Conservation (phyloP, 805 yeast species). For the Priceomyces carsonii region DNA sequence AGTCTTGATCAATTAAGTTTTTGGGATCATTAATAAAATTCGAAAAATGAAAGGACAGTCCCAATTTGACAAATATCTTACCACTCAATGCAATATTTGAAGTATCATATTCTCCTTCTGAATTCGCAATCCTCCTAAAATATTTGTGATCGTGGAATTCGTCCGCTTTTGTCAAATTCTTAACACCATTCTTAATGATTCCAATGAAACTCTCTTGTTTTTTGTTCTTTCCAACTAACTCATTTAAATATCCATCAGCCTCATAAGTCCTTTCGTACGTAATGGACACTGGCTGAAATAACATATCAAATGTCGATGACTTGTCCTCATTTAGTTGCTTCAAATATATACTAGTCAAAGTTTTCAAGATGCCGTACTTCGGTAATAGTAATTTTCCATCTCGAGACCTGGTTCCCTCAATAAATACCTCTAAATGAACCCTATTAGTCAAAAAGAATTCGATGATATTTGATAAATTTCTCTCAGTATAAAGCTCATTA, state of each 20-base stretch:
- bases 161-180: conserved; percentile 20
- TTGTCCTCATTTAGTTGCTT: conserved; percentile 31
- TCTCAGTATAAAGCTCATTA: conserved; percentile 46
- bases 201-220: conserved; percentile 49
- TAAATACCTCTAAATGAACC: conserved; percentile 56
- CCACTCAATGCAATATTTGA: conserved; percentile 30
- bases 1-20: conserved; percentile 14
- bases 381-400: conserved; percentile 66
- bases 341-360: conserved; percentile 46
- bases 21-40: conserved; percentile 15
- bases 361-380: conserved; percentile 60
- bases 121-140: conserved; percentile 2
- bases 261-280: conserved; percentile 64
- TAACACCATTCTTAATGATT: conserved; percentile 36
- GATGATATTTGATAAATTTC: conserved; percentile 47
- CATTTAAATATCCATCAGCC: conserved; percentile 53
- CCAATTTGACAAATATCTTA: conserved; percentile 37
- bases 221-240: conserved; percentile 58
- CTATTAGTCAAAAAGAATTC: conserved; percentile 51
- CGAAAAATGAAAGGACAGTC: conserved; percentile 30
- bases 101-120: conserved; percentile 31
- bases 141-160: conserved; percentile 9
- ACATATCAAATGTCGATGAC: conserved; percentile 28
- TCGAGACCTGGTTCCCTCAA: conserved; percentile 67
- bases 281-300: conserved; percentile 55